Evolutionary conservation across 495 filamentous ascomycete species (phyloP), one percentile per base, ranked within the genome.

Genomic region (Staphylotrichum tortipilum): DNA sequence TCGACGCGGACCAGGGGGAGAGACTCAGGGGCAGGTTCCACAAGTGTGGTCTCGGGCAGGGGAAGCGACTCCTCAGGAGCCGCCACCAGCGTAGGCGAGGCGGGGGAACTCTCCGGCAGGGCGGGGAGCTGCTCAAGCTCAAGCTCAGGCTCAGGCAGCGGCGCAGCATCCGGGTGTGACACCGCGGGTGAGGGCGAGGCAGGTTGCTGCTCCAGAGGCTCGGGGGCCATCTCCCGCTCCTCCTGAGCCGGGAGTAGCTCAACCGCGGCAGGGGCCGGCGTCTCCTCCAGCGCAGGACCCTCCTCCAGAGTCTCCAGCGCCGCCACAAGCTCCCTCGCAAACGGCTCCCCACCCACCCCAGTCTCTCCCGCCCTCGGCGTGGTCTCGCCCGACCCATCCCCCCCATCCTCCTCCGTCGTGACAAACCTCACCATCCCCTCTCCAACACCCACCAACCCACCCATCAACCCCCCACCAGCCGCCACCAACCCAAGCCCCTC

Each of bases 361-460:
- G n/a, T n/a, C n/a, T n/a, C n/a, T n/a, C n/a, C n/a, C 19, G 63
- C 64, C 48, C 55, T 63, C n/a, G 69, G 64, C 34, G 67, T 69
- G 4, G 60, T 62, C 53, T 70, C 62, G 15, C 64, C 42, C 1
- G 61, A 65, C 7, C 56, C 4, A 58, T 40, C 17, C 63, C 64
- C 11, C 45, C 44, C n/a, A n/a, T n/a, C n/a, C n/a, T n/a, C n/a
- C n/a, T n/a, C n/a, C n/a, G n/a, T n/a, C n/a, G n/a, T n/a, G n/a
- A n/a, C n/a, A 33, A 55, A 44, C 14, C 38, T 42, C 11, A 43
- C 11, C 24, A 35, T 22, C 5, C 44, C 23, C 19, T 17, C 24
- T 3, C 15, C 36, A 4, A 15, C 11, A 24, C 14, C n/a, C 12
- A 3, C 7, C 12, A 19, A 9, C 18, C 1, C 26, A 10, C 18